Evolutionary conservation across 176 grass and related monocot species (phyloP).

Genomic region (Puya raimondii): DNA sequence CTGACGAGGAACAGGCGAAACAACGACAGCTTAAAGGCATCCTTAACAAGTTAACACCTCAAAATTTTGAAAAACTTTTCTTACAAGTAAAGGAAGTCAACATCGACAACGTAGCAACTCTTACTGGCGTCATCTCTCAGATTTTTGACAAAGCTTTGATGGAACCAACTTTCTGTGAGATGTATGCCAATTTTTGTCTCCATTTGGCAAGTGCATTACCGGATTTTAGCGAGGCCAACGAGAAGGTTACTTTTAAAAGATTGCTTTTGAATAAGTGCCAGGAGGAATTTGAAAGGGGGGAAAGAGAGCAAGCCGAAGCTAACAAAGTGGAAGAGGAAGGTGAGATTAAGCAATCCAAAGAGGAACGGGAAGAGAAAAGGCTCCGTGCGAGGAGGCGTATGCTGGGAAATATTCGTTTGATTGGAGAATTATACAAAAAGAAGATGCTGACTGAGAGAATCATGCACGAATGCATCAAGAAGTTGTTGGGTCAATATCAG

Average conservation of each 20-base stretch:
- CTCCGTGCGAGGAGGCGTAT: conserved; percentile 64
- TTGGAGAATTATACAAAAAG: conserved; percentile 96
- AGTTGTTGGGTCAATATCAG: conserved; percentile 54
- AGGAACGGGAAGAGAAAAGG: conserved; percentile 74
- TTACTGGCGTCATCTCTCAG: conserved; percentile 79
- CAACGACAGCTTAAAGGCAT: conserved; percentile 76
- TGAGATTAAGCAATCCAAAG: conserved; percentile 72
- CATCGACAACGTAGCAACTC: conserved; percentile 60
- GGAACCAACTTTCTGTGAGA: conserved; percentile 97
- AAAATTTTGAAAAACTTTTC: conserved; percentile 97
- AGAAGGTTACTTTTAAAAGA: conserved; percentile 91
- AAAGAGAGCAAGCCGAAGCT: conserved; percentile 89
- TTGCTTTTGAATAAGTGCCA: conserved; percentile 88
- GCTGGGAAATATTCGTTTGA: conserved; percentile 93
- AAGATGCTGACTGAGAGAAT: conserved; percentile 87
- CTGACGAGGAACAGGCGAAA: conserved; percentile 66
- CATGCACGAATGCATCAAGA: conserved; percentile 97
- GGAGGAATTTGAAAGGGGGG: conserved; percentile 95
- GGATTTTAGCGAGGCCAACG: conserved; percentile 60
- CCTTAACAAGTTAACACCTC: conserved; percentile 88
- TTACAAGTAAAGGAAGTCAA: conserved; percentile 66
- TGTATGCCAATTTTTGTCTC: conserved; percentile 87
- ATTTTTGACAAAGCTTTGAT: conserved; percentile 98
- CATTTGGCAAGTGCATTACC: conserved; percentile 57
- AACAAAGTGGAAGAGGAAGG: conserved; percentile 85